A percentile compares a stretch with the other conserved stretches of the same genome.
phyloP scores from a whole-genome alignment of 1,284 basidiomycete genomes.

The Pisolithus thermaeus region DNA sequence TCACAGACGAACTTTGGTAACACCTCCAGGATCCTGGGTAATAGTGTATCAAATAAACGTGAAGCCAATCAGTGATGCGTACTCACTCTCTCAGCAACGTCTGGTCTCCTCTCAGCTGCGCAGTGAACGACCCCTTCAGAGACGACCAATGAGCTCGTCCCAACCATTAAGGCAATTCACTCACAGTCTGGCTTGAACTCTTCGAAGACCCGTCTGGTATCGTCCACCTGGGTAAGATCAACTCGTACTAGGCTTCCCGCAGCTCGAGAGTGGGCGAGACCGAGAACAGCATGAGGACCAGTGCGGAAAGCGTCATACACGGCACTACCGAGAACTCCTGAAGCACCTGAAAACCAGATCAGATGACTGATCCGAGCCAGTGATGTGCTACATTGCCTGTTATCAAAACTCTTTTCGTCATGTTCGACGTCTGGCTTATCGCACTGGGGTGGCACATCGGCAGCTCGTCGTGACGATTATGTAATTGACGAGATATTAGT shows the following conservation, averaged over 20 bases:
- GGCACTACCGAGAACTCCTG: constrained; percentile 69
- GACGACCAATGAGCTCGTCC: constrained; percentile 3
- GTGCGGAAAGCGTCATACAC: constrained; percentile 55
- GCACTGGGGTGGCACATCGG: no score
- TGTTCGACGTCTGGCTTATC: neutral
- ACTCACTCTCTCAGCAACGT: constrained; percentile 73
- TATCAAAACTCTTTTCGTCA: neutral
- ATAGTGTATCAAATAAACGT: constrained; percentile 10
- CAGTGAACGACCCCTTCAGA: constrained; percentile 74
- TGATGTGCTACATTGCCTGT: neutral
- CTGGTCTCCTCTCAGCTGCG: constrained; percentile 78
- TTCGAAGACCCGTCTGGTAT: constrained; percentile 48
- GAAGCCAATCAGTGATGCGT: neutral
- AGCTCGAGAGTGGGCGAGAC: constrained; percentile 59
- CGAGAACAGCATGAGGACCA: constrained; percentile 41
- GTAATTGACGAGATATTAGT: no score
- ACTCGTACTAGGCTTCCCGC: constrained; percentile 49
- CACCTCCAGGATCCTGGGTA: constrained; percentile 56
- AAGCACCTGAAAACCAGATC: constrained; percentile 54
- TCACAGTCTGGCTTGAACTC: constrained; percentile 62
- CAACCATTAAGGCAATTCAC: constrained; percentile 17
- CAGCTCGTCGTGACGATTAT: no score
- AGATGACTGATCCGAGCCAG: neutral
- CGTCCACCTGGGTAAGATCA: constrained; percentile 62
- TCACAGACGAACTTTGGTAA: constrained; percentile 43